Evolutionary conservation across 2,329 filamentous ascomycete genomes (phyloP).

Genomic region (Acrocalymma vagum): DNA sequence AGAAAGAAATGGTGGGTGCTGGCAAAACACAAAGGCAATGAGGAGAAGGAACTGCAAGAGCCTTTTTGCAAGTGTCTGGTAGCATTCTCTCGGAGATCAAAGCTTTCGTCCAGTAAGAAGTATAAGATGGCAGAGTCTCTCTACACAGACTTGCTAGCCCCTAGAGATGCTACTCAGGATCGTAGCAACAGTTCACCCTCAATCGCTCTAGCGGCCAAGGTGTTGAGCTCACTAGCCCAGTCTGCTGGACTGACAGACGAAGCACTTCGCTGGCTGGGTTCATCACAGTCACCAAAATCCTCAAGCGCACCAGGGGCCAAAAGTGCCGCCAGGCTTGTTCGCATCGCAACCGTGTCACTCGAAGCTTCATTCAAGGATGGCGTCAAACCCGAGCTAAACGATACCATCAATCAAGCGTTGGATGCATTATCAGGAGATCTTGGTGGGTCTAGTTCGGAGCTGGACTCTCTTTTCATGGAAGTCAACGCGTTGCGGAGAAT

Average conservation of each 20-base stretch:
- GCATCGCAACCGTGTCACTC: conserved; percentile 40
- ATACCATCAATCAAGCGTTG: conserved; percentile 29
- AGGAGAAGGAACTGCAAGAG: conserved; percentile 70
- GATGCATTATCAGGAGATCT: conserved; percentile 37
- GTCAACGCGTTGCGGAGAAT: conserved; percentile 41
- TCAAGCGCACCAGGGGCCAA: conserved; percentile 29
- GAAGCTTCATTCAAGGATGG: conserved; percentile 33
- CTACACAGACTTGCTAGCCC: conserved; percentile 29
- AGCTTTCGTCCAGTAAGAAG: conserved; percentile 40
- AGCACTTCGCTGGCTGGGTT: conserved; percentile 42
- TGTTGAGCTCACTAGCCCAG: conserved; percentile 44
- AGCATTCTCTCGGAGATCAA: conserved; percentile 66
- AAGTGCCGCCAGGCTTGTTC: conserved; percentile 31
- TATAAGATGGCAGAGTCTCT: conserved; percentile 50
- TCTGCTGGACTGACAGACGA: conserved; percentile 41
- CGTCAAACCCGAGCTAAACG: conserved; percentile 21
- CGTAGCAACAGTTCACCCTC: conserved; percentile 2
- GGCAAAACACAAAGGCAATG: conserved; percentile 66
- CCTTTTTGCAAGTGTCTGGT: conserved; percentile 71
- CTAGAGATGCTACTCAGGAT: no score
- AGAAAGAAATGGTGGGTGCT: conserved; percentile 73
- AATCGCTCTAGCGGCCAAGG: conserved; percentile 18
- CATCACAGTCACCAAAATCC: conserved; percentile 16
- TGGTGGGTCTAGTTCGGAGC: conserved; percentile 39
- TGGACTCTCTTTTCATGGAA: conserved; percentile 47